phyloP scores from a whole-genome alignment of 495 filamentous ascomycete genomes.

The Sordaria brevicollis region DNA sequence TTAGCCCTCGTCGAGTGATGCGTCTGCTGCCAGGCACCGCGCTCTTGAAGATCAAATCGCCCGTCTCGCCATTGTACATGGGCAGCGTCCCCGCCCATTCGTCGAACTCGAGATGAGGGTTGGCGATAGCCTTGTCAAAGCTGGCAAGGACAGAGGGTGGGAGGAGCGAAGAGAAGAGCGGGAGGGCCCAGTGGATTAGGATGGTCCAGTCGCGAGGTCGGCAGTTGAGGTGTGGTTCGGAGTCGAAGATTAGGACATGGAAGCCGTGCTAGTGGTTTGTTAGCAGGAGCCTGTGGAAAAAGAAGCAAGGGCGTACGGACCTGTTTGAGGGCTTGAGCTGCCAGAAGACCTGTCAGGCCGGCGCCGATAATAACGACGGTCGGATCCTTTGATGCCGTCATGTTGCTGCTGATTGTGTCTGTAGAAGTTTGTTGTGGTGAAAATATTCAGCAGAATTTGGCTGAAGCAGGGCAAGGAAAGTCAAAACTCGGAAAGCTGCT shows the following conservation, averaged over 20 bases:
- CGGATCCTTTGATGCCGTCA: neutral
- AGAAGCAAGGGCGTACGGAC: constrained; percentile 3
- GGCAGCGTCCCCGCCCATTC: constrained; percentile 25
- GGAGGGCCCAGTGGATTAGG: constrained; percentile 43
- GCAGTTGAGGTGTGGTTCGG: constrained; percentile 23
- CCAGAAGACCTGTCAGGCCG: constrained; percentile 37
- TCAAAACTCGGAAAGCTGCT: neutral
- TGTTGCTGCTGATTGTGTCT: neutral
- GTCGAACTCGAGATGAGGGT: constrained; percentile 24
- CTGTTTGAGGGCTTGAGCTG: constrained; percentile 38
- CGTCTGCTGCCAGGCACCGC: constrained; percentile 33
- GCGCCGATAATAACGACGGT: constrained; percentile 36
- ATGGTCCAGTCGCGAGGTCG: constrained; percentile 49
- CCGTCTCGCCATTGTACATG: constrained; percentile 38
- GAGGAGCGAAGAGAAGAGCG: constrained; percentile 19
- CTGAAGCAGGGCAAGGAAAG: neutral
- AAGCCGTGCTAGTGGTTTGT: constrained; percentile 33
- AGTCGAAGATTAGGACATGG: constrained; percentile 39
- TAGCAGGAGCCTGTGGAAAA: neutral
- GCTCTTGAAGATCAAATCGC: constrained; percentile 29
- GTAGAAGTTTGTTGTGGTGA: neutral
- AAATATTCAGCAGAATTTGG: neutral
- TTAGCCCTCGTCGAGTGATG: constrained; percentile 30
- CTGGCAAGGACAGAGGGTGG: constrained; percentile 26
- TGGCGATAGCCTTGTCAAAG: constrained; percentile 26